phyloP scores from a whole-genome alignment of 805 yeast species.

The Blastobotrys chiropterorum region DNA sequence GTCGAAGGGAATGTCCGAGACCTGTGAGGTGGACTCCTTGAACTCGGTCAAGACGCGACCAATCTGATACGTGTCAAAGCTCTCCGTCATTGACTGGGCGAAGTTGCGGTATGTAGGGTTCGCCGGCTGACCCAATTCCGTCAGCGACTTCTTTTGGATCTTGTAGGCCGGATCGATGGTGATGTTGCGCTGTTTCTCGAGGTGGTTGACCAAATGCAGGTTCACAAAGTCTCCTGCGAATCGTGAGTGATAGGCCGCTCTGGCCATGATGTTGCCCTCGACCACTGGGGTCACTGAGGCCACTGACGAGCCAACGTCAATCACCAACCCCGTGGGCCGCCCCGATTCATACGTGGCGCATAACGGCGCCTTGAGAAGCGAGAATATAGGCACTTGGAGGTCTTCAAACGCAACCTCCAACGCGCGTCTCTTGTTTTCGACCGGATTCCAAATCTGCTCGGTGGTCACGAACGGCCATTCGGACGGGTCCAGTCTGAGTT shows the following conservation, averaged over 20 bases:
- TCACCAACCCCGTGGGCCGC: constrained; percentile 67
- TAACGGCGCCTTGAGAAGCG: constrained; percentile 68
- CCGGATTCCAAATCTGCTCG: constrained; percentile 66
- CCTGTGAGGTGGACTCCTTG: constrained; percentile 37
- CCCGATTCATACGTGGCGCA: constrained; percentile 50
- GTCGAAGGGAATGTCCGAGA: constrained; percentile 35
- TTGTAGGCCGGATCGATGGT: constrained; percentile 31
- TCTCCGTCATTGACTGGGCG: constrained; percentile 32
- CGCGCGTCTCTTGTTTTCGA: constrained; percentile 48
- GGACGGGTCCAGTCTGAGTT: constrained; percentile 44
- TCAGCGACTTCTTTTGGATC: constrained; percentile 32
- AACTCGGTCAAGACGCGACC: constrained; percentile 43
- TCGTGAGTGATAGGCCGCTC: constrained; percentile 28
- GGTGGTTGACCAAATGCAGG: constrained; percentile 50
- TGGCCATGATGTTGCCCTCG: constrained; percentile 56
- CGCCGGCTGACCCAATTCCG: constrained; percentile 33
- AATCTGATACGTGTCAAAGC: constrained; percentile 34
- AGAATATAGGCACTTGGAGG: constrained; percentile 68
- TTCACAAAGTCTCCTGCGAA: constrained; percentile 79
- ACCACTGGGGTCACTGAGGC: constrained; percentile 46
- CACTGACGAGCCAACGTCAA: constrained; percentile 71
- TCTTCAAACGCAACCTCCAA: constrained; percentile 71
- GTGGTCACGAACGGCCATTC: constrained; percentile 63
- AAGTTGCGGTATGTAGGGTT: constrained; percentile 20
- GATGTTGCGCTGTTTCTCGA: constrained; percentile 30